Percentiles rank a stretch among this genome's conserved stretches.
Conservation (phyloP, 2,329 filamentous ascomycete species). For the Epichloe festucae region DNA sequence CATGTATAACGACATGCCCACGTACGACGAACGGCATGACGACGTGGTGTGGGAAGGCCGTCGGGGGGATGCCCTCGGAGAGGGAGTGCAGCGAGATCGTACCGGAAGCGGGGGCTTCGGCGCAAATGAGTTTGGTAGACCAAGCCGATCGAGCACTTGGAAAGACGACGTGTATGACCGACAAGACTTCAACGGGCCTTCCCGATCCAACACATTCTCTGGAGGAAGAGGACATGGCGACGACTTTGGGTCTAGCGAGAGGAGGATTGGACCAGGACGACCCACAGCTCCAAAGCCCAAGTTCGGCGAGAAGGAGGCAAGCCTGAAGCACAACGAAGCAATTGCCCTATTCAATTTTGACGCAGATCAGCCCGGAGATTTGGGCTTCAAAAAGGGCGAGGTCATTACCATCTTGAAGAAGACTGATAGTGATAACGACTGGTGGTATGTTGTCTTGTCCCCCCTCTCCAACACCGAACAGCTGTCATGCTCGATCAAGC, state of each 20-base stretch:
- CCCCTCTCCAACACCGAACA: not conserved
- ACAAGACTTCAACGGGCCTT: constrained; percentile 27
- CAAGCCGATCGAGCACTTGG: constrained; percentile 57
- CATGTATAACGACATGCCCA: constrained; percentile 89
- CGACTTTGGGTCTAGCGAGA: constrained; percentile 27
- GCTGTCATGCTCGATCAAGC: no score
- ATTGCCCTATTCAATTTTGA: constrained; percentile 91
- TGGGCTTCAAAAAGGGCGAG: constrained; percentile 96
- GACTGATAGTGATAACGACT: constrained; percentile 87
- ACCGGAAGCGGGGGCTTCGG: constrained; percentile 25
- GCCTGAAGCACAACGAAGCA: constrained; percentile 62
- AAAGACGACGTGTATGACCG: constrained; percentile 63
- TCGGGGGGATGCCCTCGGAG: constrained; percentile 58
- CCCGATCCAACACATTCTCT: constrained; percentile 39
- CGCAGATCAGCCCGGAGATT: constrained; percentile 79
- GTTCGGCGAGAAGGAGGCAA: constrained; percentile 47
- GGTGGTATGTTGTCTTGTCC: constrained; percentile 53
- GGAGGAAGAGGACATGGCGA: constrained; percentile 31
- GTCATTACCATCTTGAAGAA: constrained; percentile 89
- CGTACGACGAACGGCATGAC: constrained; percentile 76
- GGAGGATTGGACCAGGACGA: constrained; percentile 51
- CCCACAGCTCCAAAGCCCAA: constrained; percentile 84
- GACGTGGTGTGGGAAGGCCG: constrained; percentile 74
- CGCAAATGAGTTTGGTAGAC: constrained; percentile 38
- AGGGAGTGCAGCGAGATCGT: constrained; percentile 35